Base-by-base conservation (phyloP, 208 protist species). In the Porcisia deanei region DNA sequence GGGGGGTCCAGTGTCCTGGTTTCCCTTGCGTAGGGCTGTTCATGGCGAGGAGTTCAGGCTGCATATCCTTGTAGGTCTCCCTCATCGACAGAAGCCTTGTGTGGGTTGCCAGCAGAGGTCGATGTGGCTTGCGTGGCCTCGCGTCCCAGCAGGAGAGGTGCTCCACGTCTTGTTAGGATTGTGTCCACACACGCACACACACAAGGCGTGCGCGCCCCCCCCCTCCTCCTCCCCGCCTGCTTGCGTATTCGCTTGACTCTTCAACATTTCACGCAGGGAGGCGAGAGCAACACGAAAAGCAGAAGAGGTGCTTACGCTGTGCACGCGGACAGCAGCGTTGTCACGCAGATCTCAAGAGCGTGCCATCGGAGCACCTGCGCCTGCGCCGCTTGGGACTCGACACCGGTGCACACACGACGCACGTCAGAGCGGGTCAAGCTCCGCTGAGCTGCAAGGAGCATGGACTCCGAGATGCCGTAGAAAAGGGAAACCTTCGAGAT, bases 281-380 rank as follows among this genome's bases (percentile, higher is more conserved):
- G 60, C n/a, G n/a, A 65, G 34, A 22, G 37, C 16, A 25, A 65
- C 10, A 52, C 47, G 60, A 43, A 10, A 65, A 43, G 34, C n/a
- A 3, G 37, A 10, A 43, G 37, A 34, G 25, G n/a, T 39, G 60
- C 60, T 85, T 67, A 92, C 68, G 80, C 81, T 30, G 85, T 86
- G 57, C 77, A 83, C 22, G 81, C 80, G 12, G 88, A 76, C 1
- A 96, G 75, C 8, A 84, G 78, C 20, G 88, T 91, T 49, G 90
- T 84, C 3, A 96, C 83, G 45, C 87, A 86, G 49, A 82, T 54
- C 64, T 96, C 87, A 59, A 96, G 64, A 49, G 83, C 64, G 20
- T 76, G 61, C 71, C 82, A 72, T 57, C 72, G 77, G 69, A 74
- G 79, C 58, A 43, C 37, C 55, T 52, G 77, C 70, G 43, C 18